These are phyloP conservation scores for Rubia yunnanensis DNA, from an alignment of 257 asterid species.

Conservation along the genomic window DNA sequence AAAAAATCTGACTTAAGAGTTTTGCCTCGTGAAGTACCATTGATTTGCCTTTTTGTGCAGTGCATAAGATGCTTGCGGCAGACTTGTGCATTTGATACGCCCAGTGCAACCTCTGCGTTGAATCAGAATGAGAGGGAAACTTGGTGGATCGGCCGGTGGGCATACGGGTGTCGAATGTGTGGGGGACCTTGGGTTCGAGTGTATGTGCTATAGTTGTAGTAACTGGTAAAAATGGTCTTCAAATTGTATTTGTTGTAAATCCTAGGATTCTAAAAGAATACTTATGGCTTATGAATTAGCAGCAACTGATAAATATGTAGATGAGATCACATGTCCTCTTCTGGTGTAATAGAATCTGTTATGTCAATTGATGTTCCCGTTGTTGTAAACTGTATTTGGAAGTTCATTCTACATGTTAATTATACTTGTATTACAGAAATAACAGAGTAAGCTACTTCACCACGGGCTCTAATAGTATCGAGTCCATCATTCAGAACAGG, in stretches of 20 bases:
- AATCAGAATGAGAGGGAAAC: conserved; percentile 68
- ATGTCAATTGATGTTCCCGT: too few species aligned
- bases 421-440: neutral
- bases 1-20: neutral
- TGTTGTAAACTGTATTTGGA: too few species aligned
- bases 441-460: neutral
- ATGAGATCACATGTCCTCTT: too few species aligned
- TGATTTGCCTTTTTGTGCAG: conserved; percentile 30
- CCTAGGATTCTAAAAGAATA: neutral
- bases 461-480: neutral
- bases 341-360: too few species aligned
- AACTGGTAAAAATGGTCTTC: too few species aligned
- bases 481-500: neutral
- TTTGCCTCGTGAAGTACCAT: neutral
- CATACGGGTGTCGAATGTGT: conserved; percentile 93
- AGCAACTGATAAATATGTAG: too few species aligned
- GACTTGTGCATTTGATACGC: conserved; percentile 77
- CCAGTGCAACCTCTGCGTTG: conserved; percentile 32
- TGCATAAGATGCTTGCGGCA: conserved; percentile 98
- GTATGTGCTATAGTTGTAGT: too few species aligned
- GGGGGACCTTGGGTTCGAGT: conserved; percentile 99
- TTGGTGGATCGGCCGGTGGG: conserved; percentile 99
- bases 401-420: too few species aligned
- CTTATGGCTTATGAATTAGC: too few species aligned
- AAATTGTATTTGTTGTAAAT: neutral